Conservation (phyloP, 345 rosid genomes). For the Salix purpurea region DNA sequence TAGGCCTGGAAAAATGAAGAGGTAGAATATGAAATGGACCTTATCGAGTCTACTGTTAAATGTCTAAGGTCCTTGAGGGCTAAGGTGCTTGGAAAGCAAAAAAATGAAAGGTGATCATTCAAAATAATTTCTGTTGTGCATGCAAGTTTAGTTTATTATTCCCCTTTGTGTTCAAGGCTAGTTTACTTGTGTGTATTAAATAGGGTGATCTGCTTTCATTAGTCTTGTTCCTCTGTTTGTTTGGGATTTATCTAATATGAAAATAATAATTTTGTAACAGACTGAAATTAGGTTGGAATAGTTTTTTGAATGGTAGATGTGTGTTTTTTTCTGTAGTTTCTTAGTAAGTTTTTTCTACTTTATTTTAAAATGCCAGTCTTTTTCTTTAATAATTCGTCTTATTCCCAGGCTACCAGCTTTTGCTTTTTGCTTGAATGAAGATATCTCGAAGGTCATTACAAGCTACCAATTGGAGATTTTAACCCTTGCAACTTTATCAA, state of each 20-base stretch:
- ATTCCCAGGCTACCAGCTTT: constrained; percentile 71
- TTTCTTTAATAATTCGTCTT: background rate
- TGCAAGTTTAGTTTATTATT: background rate
- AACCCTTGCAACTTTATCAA: constrained; percentile 74
- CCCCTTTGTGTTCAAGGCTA: background rate
- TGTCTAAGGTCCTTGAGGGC: constrained; percentile 70
- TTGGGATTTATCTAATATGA: background rate
- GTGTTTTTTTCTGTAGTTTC: background rate
- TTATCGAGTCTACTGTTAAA: constrained; percentile 62
- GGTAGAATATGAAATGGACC: constrained; percentile 76
- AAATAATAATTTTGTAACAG: no score
- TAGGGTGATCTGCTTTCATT: background rate
- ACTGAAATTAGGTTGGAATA: no score
- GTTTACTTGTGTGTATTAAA: background rate
- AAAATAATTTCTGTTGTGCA: background rate
- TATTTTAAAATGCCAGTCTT: background rate
- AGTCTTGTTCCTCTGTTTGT: background rate
- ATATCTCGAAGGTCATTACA: constrained; percentile 44
- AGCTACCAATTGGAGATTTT: constrained; percentile 67
- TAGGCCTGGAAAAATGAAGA: constrained; percentile 68
- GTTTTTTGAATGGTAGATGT: background rate
- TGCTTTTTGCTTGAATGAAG: constrained; percentile 64
- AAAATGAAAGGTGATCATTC: constrained; percentile 60
- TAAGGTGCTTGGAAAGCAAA: constrained; percentile 64
- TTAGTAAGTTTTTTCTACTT: background rate